These are phyloP conservation scores for Aspergillus pseudoglaucus DNA, from an alignment of 2,329 filamentous ascomycete genomes.

Conservation along the genomic window DNA sequence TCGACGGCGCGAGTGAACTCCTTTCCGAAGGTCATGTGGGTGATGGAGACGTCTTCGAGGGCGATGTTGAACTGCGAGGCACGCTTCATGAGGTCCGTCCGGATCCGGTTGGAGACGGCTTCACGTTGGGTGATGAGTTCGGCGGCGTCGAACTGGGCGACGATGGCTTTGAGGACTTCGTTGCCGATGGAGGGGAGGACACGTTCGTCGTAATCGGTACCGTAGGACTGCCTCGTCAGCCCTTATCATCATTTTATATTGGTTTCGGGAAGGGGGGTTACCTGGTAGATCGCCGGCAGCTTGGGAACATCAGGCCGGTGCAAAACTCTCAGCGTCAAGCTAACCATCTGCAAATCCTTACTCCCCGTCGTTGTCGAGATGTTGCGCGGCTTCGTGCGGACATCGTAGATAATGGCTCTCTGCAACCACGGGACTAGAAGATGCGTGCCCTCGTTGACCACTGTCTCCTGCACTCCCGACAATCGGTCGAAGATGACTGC, in stretches of 20 bases:
- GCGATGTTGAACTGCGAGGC: slow-evolving; percentile 98
- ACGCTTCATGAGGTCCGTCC: slow-evolving; percentile 81
- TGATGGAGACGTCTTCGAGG: slow-evolving; percentile 97
- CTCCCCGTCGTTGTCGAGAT: slow-evolving; percentile 95
- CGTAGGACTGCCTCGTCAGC: slow-evolving; percentile 65
- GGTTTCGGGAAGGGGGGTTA: slow-evolving; percentile 37
- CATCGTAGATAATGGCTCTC: slow-evolving; percentile 89
- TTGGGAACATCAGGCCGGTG: slow-evolving; percentile 89
- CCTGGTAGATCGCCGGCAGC: slow-evolving; percentile 97
- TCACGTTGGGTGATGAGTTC: slow-evolving; percentile 99
- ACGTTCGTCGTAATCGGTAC: slow-evolving; percentile 96
- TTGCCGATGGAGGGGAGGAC: slow-evolving; percentile 98
- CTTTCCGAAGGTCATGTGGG: slow-evolving; percentile 99
- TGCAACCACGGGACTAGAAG: slow-evolving; percentile 96
- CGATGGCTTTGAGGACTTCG: slow-evolving; percentile 97
- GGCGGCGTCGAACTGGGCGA: slow-evolving; percentile 96
- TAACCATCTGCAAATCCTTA: slow-evolving; percentile 99
- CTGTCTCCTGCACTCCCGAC: slow-evolving; percentile 83
- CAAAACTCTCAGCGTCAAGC: slow-evolving; percentile 89
- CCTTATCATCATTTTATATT: neutral
- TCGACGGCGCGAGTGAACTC: slow-evolving; percentile 98
- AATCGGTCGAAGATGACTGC: slow-evolving; percentile 97
- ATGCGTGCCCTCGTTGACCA: slow-evolving; percentile 94
- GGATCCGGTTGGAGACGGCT: slow-evolving; percentile 91
- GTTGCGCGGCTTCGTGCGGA: slow-evolving; percentile 93